These are phyloP conservation scores for Curvularia hawaiiensis DNA, from an alignment of 2,329 filamentous ascomycete genomes.

Conservation along the genomic window DNA sequence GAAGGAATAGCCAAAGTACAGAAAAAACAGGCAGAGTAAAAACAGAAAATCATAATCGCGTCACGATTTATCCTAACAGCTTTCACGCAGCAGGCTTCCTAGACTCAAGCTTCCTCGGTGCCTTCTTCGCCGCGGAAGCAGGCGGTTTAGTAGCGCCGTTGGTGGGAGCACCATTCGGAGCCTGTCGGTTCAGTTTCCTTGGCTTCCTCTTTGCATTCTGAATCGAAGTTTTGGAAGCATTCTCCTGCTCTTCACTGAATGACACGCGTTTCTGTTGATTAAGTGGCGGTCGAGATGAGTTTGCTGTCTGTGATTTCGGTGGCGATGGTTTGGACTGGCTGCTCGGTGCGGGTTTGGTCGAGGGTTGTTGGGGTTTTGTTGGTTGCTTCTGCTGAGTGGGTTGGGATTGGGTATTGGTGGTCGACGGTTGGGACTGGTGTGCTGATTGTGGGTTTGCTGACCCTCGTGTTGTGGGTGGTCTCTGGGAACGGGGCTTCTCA, in stretches of 20 bases:
- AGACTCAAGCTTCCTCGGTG: conserved; percentile 34
- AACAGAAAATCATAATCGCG: not conserved
- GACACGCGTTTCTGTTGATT: conserved; percentile 15
- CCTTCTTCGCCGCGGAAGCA: conserved; percentile 19
- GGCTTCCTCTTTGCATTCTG: conserved; percentile 29
- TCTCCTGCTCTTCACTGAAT: conserved; percentile 23
- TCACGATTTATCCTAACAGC: too few species aligned
- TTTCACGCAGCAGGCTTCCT: conserved; percentile 23
- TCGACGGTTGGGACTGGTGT: not conserved
- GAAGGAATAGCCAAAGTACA: not conserved
- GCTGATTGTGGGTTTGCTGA: conserved; percentile 4
- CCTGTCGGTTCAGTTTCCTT: conserved; percentile 31
- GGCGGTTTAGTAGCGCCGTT: not conserved
- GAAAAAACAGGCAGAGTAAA: not conserved
- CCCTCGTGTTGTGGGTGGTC: conserved; percentile 3
- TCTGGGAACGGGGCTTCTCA: conserved; percentile 17
- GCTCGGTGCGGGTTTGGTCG: not conserved
- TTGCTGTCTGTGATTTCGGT: conserved; percentile 15
- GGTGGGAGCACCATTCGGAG: conserved; percentile 10
- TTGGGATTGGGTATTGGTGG: not conserved
- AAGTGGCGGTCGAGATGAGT: conserved; percentile 8
- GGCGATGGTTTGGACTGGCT: not conserved
- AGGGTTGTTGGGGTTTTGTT: conserved; percentile 12
- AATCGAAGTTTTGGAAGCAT: conserved; percentile 16
- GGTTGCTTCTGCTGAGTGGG: conserved; percentile 9